A percentile compares a stretch with the other conserved stretches of the same genome.
Evolutionary conservation across 768 basidiomycete species (phyloP).

Genomic region (Pilatotrama ljubarskyi): DNA sequence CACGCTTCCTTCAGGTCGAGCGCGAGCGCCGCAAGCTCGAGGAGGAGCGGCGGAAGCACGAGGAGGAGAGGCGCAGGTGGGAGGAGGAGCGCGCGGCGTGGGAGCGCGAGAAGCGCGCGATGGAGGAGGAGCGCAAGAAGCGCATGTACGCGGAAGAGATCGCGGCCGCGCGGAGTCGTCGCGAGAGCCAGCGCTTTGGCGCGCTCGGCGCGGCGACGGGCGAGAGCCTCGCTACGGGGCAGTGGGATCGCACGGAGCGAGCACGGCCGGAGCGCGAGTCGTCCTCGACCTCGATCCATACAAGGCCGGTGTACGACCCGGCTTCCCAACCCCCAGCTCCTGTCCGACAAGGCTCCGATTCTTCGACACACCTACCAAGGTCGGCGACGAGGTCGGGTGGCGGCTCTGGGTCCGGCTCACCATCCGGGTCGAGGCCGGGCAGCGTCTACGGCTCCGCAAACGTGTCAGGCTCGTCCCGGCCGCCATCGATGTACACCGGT

Average conservation of each 20-base stretch:
- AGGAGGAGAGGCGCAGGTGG: constrained; percentile 43
- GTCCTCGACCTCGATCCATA: constrained; percentile 16
- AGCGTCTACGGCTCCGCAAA: constrained; percentile 42
- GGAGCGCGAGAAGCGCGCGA: constrained; percentile 50
- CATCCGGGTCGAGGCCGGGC: constrained; percentile 51
- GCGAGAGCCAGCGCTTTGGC: constrained; percentile 46
- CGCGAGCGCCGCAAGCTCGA: constrained; percentile 34
- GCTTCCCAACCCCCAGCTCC: constrained; percentile 1
- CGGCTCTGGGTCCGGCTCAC: constrained; percentile 44
- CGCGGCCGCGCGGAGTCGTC: constrained; percentile 56
- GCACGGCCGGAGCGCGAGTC: constrained; percentile 5
- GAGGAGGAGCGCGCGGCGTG: constrained; percentile 46
- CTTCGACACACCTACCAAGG: constrained; percentile 29
- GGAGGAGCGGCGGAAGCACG: constrained; percentile 46
- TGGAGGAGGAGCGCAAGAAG: constrained; percentile 57
- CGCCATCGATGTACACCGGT: constrained; percentile 52
- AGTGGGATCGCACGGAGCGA: constrained; percentile 21
- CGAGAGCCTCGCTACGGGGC: constrained; percentile 23
- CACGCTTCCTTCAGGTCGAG: constrained; percentile 59
- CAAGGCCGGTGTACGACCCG: constrained; percentile 26
- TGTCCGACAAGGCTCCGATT: constrained; percentile 33
- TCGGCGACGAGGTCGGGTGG: constrained; percentile 15
- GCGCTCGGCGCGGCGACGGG: constrained; percentile 26
- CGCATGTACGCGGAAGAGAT: constrained; percentile 59
- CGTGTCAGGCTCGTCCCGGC: constrained; percentile 45